Conservation (phyloP, 2,329 filamentous ascomycete genomes). For the Simplicillium sp. region DNA sequence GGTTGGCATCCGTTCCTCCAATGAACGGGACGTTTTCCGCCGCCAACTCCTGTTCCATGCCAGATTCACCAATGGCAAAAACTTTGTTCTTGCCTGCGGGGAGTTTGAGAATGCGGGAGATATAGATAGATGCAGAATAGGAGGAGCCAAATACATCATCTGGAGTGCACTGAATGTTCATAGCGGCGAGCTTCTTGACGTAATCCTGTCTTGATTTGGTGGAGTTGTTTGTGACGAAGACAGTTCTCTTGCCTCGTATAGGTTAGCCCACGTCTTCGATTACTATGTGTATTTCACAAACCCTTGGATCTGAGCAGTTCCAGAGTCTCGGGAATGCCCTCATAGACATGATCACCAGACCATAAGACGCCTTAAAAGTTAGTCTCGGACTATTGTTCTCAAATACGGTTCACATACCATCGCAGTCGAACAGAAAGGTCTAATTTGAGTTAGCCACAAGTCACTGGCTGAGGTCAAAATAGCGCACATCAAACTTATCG, state of each 20-base stretch:
- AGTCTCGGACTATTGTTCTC: slow-evolving; percentile 8
- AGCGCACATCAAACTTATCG: slow-evolving; percentile 80
- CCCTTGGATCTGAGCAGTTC: slow-evolving; percentile 74
- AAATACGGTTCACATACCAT: slow-evolving; percentile 51
- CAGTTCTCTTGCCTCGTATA: slow-evolving; percentile 67
- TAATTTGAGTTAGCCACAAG: slow-evolving; percentile 24
- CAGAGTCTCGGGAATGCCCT: slow-evolving; percentile 76
- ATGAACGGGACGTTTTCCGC: slow-evolving; percentile 72
- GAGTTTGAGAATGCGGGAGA: slow-evolving; percentile 80
- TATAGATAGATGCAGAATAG: slow-evolving; percentile 93
- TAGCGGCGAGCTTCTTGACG: slow-evolving; percentile 74
- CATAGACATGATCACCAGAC: slow-evolving; percentile 88
- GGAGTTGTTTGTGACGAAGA: slow-evolving; percentile 98
- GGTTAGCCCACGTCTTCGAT: neutral
- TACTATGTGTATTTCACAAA: slow-evolving; percentile 20
- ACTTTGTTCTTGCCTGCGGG: slow-evolving; percentile 79
- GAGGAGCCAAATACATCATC: slow-evolving; percentile 95
- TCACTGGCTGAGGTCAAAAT: slow-evolving; percentile 10
- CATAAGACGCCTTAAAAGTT: slow-evolving; percentile 69
- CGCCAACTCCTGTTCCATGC: slow-evolving; percentile 80
- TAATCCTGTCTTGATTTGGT: slow-evolving; percentile 93
- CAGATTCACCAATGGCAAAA: slow-evolving; percentile 83
- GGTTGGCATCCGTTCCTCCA: slow-evolving; percentile 74
- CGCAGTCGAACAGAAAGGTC: slow-evolving; percentile 94
- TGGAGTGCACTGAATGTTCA: slow-evolving; percentile 70